Evolutionary conservation across 768 basidiomycete genomes (phyloP), one percentile per base, ranked within the genome.

Genomic region (Tricholoma bakamatsutake): DNA sequence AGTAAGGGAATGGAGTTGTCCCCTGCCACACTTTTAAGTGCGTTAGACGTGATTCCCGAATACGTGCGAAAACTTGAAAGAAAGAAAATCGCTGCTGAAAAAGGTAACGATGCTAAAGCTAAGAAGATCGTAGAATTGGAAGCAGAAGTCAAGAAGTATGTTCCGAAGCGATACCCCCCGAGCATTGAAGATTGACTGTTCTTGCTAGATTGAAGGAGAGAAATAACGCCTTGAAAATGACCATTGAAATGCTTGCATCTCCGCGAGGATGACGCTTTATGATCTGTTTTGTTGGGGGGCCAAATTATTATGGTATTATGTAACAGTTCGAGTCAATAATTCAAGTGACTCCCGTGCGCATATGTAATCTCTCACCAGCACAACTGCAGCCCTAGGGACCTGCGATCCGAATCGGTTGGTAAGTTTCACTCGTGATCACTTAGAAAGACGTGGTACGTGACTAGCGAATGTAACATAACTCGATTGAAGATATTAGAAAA

Each of bases 1-100:
- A 28, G 46, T 31, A 48, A 9, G 5, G 28, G 28, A 33, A 17
- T 40, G 17, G 54, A 43, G 40, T 42, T 58, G 21, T 50, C 65
- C 15, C 66, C 63, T 27, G 70, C 71, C 48, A 57, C 56, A 1
- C 57, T 63, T 13, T 34, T 69, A 1, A 56, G 28, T 18, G 49
- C 47, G 13, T 48, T 60, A 7, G 40, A 59, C 4, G 47, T 33
- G 24, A 50, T 71, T 0, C 54, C 58, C 40, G 62, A 65, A 8
- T 71, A 74, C 49, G 64, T 79, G 40, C 57, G 57, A 33, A 70
- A 67, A 52, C 67, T 80, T 35, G 76, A 80, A 57, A 67, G 73
- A 35, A 72, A 71, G 53, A 57, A 66, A 9, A 59, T 60, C 8
- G 73, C 76, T 18, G 64, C 72, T 47, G 69, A 69, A 43, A 68